Conservation (phyloP, 202 grass and related monocot genomes). For the Setaria italica region DNA sequence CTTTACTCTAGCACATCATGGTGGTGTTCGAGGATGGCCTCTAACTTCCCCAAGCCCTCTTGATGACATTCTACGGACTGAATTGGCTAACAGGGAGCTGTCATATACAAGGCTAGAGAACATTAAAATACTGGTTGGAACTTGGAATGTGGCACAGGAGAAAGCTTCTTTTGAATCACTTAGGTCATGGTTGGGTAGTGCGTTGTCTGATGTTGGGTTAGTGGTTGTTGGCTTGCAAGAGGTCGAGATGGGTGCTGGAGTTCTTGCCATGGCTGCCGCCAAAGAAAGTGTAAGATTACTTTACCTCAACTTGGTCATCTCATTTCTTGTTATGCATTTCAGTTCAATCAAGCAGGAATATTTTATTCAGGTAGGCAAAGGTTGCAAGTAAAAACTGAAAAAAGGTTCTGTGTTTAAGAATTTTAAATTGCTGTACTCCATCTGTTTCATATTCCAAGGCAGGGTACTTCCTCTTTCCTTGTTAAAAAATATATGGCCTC, state of each 20-base stretch:
- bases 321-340: slow-evolving; percentile 36
- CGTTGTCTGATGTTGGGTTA: slow-evolving; percentile 76
- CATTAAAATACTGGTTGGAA: slow-evolving; percentile 85
- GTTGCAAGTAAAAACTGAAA: slow-evolving; percentile 20
- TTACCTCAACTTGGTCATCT: slow-evolving; percentile 22
- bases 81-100: slow-evolving; percentile 66
- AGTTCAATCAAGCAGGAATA: slow-evolving; percentile 16
- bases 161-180: slow-evolving; percentile 85
- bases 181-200: slow-evolving; percentile 74
- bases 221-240: slow-evolving; percentile 96
- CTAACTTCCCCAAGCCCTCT: slow-evolving; percentile 74
- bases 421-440: slow-evolving; percentile 10
- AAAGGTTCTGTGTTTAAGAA: background rate
- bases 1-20: slow-evolving; percentile 87
- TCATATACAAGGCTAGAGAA: slow-evolving; percentile 77
- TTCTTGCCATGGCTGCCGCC: slow-evolving; percentile 92
- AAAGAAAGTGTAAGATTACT: slow-evolving; percentile 96
- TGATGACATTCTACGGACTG: slow-evolving; percentile 75
- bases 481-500: slow-evolving; percentile 23
- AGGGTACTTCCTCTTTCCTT: background rate
- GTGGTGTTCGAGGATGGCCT: slow-evolving; percentile 90
- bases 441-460: slow-evolving; percentile 3
- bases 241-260: slow-evolving; percentile 98
- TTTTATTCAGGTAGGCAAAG: slow-evolving; percentile 22
- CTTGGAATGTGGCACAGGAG: slow-evolving; percentile 97